These are phyloP conservation scores for Amniculicola lignicola DNA, from an alignment of 495 filamentous ascomycete species.

Conservation along the genomic window DNA sequence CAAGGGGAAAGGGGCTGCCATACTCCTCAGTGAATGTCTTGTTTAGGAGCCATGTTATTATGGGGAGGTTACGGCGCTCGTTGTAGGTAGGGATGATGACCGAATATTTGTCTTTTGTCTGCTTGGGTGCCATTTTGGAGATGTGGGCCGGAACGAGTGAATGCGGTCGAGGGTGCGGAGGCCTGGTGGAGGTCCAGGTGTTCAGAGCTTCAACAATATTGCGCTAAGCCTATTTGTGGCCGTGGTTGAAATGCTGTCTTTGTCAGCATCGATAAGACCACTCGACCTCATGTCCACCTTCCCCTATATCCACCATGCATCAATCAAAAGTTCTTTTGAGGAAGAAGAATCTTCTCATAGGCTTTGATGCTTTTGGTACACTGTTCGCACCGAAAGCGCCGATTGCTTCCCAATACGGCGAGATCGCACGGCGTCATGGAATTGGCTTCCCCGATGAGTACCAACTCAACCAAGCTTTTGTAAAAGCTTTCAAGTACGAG, in stretches of 20 bases:
- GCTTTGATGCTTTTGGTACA: conserved; percentile 76
- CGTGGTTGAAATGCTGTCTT: not conserved
- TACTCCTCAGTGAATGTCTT: conserved; percentile 83
- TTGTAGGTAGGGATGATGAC: conserved; percentile 98
- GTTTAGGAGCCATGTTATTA: conserved; percentile 90
- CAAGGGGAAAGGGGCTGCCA: not conserved
- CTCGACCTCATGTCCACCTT: not conserved
- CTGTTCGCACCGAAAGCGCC: conserved; percentile 62
- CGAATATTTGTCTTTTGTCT: conserved; percentile 74
- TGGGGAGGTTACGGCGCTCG: conserved; percentile 93
- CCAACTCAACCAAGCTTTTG: conserved; percentile 43
- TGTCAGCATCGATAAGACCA: not conserved
- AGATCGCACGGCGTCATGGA: conserved; percentile 57
- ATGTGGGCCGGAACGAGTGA: conserved; percentile 10
- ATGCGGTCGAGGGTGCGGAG: conserved; percentile 5
- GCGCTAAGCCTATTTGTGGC: too few species aligned
- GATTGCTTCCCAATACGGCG: conserved; percentile 61
- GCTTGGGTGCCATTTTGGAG: conserved; percentile 39
- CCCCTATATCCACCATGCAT: not conserved
- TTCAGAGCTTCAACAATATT: too few species aligned
- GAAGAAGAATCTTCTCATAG: conserved; percentile 56
- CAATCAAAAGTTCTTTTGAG: not conserved
- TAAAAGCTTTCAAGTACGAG: conserved; percentile 52
- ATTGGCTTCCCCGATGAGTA: conserved; percentile 41
- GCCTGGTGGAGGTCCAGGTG: too few species aligned